Evolutionary conservation across 2,329 filamentous ascomycete genomes (phyloP).

Genomic region (Drechslerella stenobrocha): DNA sequence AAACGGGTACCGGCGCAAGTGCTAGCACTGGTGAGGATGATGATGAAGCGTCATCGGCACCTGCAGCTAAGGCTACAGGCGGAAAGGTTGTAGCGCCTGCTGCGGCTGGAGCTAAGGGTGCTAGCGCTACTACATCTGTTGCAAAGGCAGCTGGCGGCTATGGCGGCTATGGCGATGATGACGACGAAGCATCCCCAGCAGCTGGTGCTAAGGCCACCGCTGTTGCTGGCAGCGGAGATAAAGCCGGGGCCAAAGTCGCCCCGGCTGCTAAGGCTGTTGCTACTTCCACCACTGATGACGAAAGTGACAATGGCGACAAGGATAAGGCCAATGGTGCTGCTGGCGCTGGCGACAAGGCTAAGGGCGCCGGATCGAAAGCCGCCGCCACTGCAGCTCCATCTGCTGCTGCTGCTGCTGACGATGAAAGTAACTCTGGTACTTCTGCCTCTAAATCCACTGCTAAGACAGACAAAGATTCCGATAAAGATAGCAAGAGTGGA

Average conservation of each 20-base stretch:
- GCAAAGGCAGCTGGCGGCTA: constrained; percentile 1
- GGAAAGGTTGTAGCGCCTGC: too few species aligned
- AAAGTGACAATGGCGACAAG: background rate
- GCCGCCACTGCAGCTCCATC: background rate
- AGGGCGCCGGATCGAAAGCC: background rate
- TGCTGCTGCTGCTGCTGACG: background rate
- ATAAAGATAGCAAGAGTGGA: too few species aligned
- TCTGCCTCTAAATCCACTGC: background rate
- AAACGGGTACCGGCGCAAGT: background rate
- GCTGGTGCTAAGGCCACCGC: too few species aligned
- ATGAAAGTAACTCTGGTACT: background rate
- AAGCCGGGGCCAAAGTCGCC: background rate
- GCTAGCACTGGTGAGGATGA: background rate
- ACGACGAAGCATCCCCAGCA: constrained; percentile 1
- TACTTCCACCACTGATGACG: background rate
- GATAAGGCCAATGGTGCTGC: background rate
- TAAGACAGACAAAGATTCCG: background rate
- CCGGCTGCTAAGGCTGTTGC: background rate
- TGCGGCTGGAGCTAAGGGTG: background rate
- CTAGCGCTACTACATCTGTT: background rate
- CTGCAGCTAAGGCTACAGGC: background rate
- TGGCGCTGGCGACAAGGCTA: constrained; percentile 4
- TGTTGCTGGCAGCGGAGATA: background rate
- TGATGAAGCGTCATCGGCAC: background rate
- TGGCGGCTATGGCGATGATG: constrained; percentile 8